Evolutionary conservation across 345 rosid species (phyloP), one percentile per base, ranked within the genome.

Genomic region (Syzygium aqueum): DNA sequence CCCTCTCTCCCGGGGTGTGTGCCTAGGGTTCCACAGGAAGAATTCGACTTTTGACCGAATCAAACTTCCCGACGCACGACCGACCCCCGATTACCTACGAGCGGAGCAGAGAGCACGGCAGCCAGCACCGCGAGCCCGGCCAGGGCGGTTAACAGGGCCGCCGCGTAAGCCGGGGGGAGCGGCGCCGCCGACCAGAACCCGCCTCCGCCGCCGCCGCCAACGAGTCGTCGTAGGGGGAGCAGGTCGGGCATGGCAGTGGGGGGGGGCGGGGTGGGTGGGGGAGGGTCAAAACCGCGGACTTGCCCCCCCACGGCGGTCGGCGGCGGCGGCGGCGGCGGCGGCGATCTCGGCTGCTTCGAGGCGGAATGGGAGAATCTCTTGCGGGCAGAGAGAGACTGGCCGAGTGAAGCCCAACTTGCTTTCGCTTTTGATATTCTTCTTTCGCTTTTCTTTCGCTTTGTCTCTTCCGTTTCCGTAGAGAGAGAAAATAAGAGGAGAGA

Each of bases 51-150:
- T 37, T 84, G 84, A 87, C 85, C 33, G 63, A 25, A 87, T 53
- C 51, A 53, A 73, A 73, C 51, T 80, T 54, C 86, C 85, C 65
- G 59, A 59, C 85, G 40, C 52, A n/a, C 85, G 56, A 83, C 85
- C 63, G 28, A 88, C 30, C 46, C 43, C 52, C 51, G 33, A 30
- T 77, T 73, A 91, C 93, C 95, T 90, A 90, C 89, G 84, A 51
- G 89, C 52, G 17, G 94, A 89, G 93, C 84, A 92, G 90, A 92
- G 90, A 92, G 87, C 77, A 92, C 43, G 52, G 93, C 93, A 57
- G 93, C 93, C 40, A 90, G 30, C 37, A 93, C 28, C 27, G 85
- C 91, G 85, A 91, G 83, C 43, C 93, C 94, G 51, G 94, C 93
- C 50, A 92, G 11, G 86, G 89, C 94, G 46, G 96, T 95, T 89